A percentile compares a stretch with the other conserved stretches of the same genome.
Evolutionary conservation across 2,329 filamentous ascomycete genomes (phyloP).

Genomic region (Parasarocladium wereldwijsianum): DNA sequence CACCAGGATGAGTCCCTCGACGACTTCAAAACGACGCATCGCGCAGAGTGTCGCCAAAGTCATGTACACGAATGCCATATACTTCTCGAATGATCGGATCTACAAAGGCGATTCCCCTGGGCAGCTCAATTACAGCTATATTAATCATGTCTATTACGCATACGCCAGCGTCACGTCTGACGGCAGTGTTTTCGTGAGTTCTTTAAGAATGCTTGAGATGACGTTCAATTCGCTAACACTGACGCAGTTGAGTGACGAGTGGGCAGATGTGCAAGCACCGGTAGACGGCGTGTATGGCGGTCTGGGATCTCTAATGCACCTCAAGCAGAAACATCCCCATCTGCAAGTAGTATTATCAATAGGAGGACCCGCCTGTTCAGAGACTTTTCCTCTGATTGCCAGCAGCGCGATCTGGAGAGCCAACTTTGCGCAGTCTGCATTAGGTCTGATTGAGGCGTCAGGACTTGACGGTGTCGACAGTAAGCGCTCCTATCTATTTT

Average conservation of each 20-base stretch:
- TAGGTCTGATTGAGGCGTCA: conserved; percentile 53
- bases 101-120: conserved; percentile 61
- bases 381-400: conserved; percentile 55
- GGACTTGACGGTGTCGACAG: conserved; percentile 52
- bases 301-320: conserved; percentile 55
- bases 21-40: conserved; percentile 30
- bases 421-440: conserved; percentile 55
- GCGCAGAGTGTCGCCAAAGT: conserved; percentile 28
- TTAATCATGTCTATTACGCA: conserved; percentile 73
- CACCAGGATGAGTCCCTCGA: conserved; percentile 23
- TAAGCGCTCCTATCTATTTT: no score
- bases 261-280: conserved; percentile 56
- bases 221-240: no score
- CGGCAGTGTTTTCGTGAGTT: conserved; percentile 59
- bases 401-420: conserved; percentile 43
- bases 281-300: conserved; percentile 60
- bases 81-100: conserved; percentile 69
- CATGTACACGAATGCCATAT: conserved; percentile 60
- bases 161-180: conserved; percentile 62
- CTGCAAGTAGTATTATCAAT: conserved; percentile 66
- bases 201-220: no score
- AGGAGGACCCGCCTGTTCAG: conserved; percentile 51
- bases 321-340: conserved; percentile 56
- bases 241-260: conserved; percentile 60
- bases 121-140: conserved; percentile 57